A percentile compares a stretch with the other conserved stretches of the same genome.
Conservation (phyloP, 2,329 filamentous ascomycete genomes). For the Grosmannia huntii region DNA sequence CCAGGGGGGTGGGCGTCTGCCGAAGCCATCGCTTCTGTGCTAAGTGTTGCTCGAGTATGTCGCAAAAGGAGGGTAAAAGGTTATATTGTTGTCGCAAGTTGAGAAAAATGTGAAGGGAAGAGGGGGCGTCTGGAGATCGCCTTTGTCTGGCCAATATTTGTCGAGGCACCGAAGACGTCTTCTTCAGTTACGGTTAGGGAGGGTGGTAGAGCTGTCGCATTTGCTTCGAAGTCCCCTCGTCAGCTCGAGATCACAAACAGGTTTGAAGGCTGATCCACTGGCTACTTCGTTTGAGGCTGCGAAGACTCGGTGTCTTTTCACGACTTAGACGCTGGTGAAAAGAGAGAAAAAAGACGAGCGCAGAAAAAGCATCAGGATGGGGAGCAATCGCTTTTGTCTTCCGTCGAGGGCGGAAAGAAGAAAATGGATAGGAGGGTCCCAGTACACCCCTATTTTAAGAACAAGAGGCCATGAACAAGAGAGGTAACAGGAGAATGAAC, state of each 20-base stretch:
- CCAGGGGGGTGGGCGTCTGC: background rate
- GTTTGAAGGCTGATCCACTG: background rate
- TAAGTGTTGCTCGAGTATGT: background rate
- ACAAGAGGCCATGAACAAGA: background rate
- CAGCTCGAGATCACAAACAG: background rate
- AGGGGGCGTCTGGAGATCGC: background rate
- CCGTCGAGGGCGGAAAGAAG: background rate
- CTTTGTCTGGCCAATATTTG: background rate
- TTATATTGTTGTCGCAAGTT: background rate
- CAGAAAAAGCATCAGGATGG: background rate
- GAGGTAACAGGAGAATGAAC: background rate
- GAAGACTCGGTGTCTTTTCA: background rate
- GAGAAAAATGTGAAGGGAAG: background rate
- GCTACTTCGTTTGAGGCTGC: background rate
- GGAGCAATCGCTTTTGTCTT: background rate
- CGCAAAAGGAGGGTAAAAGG: background rate
- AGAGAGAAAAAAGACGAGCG: background rate
- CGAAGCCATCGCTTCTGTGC: background rate
- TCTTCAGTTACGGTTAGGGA: background rate
- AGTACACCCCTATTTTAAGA: background rate
- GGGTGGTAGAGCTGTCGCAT: background rate
- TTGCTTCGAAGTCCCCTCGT: background rate
- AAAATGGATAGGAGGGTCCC: background rate
- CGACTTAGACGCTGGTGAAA: background rate
- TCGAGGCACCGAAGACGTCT: background rate